phyloP scores from a whole-genome alignment of 2,329 filamentous ascomycete genomes.

The Epichloe aotearoae region DNA sequence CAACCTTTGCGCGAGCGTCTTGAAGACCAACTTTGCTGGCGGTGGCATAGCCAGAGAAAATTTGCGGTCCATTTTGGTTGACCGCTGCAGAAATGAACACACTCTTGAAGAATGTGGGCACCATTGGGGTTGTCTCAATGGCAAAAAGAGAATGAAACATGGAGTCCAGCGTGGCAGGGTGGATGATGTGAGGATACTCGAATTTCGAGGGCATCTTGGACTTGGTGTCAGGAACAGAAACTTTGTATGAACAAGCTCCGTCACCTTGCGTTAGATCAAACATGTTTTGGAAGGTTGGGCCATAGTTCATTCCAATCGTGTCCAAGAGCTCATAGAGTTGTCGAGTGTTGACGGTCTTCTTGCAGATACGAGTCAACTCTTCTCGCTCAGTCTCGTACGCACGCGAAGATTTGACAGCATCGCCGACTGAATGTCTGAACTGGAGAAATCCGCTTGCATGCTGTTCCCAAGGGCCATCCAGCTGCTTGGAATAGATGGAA shows the following conservation, averaged over 20 bases:
- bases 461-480: slow-evolving; percentile 27
- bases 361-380: slow-evolving; percentile 16
- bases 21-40: slow-evolving; percentile 22
- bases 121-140: slow-evolving; percentile 32
- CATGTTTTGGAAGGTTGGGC: slow-evolving; percentile 36
- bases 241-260: slow-evolving; percentile 21
- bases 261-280: slow-evolving; percentile 19
- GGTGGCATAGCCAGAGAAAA: slow-evolving; percentile 29
- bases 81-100: slow-evolving; percentile 31
- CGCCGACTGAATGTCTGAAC: slow-evolving; percentile 14
- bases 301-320: slow-evolving; percentile 38
- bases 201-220: slow-evolving; percentile 38
- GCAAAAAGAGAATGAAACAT: slow-evolving; percentile 41
- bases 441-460: slow-evolving; percentile 25
- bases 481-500: slow-evolving; percentile 31
- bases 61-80: slow-evolving; percentile 16
- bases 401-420: slow-evolving; percentile 10
- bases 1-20: slow-evolving; percentile 28
- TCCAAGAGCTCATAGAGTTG: slow-evolving; percentile 39
- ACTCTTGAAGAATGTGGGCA: slow-evolving; percentile 32
- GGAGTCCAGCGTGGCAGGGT: slow-evolving; percentile 43
- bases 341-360: slow-evolving; percentile 23
- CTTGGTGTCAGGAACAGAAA: slow-evolving; percentile 35
- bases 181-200: slow-evolving; percentile 42
- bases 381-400: slow-evolving; percentile 13